Conservation (phyloP, 164 flowering plant species). For the Chloranthus sessilifolius region DNA sequence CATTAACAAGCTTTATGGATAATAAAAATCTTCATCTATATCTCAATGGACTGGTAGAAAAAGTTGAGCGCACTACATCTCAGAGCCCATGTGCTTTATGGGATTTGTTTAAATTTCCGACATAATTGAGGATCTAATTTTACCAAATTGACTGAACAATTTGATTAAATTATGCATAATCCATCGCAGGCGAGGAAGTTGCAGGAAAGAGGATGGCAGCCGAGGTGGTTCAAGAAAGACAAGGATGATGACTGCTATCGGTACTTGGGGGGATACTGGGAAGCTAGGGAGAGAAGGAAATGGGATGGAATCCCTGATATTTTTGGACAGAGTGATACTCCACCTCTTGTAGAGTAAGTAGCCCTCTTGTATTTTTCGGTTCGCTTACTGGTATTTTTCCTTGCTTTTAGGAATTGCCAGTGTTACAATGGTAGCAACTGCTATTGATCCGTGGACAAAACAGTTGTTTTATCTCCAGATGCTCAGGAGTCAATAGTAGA, state of each 20-base stretch:
- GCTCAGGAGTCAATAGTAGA: too few species aligned
- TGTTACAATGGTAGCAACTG: too few species aligned
- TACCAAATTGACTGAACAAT: background rate
- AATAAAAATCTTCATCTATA: too few species aligned
- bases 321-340: slow-evolving; percentile 47
- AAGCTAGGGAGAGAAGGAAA: slow-evolving; percentile 56
- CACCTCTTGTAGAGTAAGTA: slow-evolving; percentile 32
- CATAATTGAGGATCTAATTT: too few species aligned
- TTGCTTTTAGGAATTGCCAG: too few species aligned
- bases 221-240: slow-evolving; percentile 87
- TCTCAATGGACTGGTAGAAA: too few species aligned
- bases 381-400: slow-evolving; percentile 6
- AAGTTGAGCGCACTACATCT: background rate
- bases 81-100: background rate
- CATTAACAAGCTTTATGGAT: too few species aligned
- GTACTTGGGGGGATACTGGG: slow-evolving; percentile 92
- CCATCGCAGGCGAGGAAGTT: slow-evolving; percentile 77
- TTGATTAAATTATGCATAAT: background rate
- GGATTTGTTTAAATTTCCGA: background rate
- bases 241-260: slow-evolving; percentile 78
- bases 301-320: slow-evolving; percentile 83
- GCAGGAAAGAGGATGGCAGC: slow-evolving; percentile 98
- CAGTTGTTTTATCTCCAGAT: too few species aligned
- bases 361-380: slow-evolving; percentile 3
- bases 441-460: too few species aligned